Base-by-base conservation (phyloP, 2,329 filamentous ascomycete species). In the Ploettnerulaceae sp. region DNA sequence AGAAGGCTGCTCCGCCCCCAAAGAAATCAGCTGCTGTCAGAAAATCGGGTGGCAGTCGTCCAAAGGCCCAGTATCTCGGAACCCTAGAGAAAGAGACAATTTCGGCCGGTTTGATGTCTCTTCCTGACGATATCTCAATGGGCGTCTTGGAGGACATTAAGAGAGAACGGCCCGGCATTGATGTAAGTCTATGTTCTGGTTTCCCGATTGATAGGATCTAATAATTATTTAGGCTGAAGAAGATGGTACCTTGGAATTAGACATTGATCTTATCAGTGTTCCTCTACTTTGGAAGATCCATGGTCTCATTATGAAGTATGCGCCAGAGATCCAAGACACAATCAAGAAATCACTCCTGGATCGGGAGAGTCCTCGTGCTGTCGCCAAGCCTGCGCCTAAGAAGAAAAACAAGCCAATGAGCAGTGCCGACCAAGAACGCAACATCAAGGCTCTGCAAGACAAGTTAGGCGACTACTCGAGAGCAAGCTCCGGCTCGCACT, bases 21-120 rank as follows among this genome's bases (percentile, higher is more conserved):
- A 7, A 57, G 52, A 18, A 57, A 45, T 22, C 34, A 20, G 37
- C 38, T 49, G 48, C 62, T 62, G 0, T 75, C 72, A 82, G 79
- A 40, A 62, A 61, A 37, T n/a, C 48, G 29, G 43, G 37, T 24
- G 45, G 44, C 11, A 42, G 39, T 44, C 49, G 48, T 9, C 45
- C 32, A 59, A 52, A n/a, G n/a, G n/a, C 37, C n/a, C 71, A 75
- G n/a, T 76, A 76, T 44, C 78, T 86, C 61, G 80, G 89, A 34
- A 83, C 80, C 6, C 79, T 84, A 3, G 89, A 98, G 68, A 97
- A 97, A 72, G 88, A 93, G 48, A 80, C 90, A 55, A 94, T 98
- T 48, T 91, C 89, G 1, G 83, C 84, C 48, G 86, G 86, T 11
- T 93, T 95, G 54, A 86, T 84, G 58, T 82, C 83, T 52, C 79